Evolutionary conservation across 441 rosid species (phyloP).

Genomic region (Adansonia gregorii): DNA sequence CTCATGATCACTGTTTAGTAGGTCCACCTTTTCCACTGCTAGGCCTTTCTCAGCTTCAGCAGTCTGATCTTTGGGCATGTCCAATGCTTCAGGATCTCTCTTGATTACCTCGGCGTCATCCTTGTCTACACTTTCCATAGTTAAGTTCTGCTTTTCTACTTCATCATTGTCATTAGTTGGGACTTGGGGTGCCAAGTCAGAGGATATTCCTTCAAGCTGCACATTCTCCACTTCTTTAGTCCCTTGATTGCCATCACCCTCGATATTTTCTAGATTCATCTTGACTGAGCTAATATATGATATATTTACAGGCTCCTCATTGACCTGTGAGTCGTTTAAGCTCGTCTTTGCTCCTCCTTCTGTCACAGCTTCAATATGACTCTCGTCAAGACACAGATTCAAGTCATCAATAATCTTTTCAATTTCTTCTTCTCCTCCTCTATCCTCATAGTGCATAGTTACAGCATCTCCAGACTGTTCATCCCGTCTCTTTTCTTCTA

Average conservation of each 20-base stretch:
- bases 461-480: constrained; percentile 14
- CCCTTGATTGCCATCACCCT: not conserved
- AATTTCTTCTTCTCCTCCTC: constrained; percentile 28
- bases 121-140: not conserved
- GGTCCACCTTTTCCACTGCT: constrained; percentile 12
- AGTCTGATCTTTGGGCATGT: constrained; percentile 13
- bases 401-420: constrained; percentile 12
- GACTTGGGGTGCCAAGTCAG: not conserved
- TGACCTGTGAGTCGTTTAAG: constrained; percentile 15
- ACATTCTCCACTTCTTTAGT: not conserved
- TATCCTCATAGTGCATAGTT: not conserved
- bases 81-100: not conserved
- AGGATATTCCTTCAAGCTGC: not conserved
- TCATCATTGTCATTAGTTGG: too few relatives aligned
- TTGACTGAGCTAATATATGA: not conserved
- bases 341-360: constrained; percentile 23
- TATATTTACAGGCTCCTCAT: not conserved
- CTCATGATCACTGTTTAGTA: not conserved
- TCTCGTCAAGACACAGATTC: not conserved
- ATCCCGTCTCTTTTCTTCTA: constrained; percentile 26
- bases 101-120: not conserved
- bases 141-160: too few relatives aligned
- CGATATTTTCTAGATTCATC: not conserved
- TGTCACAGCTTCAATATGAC: constrained; percentile 7
- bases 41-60: constrained; percentile 25